A percentile compares a stretch with the other conserved stretches of the same genome.
These are phyloP conservation scores for Bruguiera gymnorhiza DNA, from an alignment of 345 rosid genomes.

Conservation along the genomic window DNA sequence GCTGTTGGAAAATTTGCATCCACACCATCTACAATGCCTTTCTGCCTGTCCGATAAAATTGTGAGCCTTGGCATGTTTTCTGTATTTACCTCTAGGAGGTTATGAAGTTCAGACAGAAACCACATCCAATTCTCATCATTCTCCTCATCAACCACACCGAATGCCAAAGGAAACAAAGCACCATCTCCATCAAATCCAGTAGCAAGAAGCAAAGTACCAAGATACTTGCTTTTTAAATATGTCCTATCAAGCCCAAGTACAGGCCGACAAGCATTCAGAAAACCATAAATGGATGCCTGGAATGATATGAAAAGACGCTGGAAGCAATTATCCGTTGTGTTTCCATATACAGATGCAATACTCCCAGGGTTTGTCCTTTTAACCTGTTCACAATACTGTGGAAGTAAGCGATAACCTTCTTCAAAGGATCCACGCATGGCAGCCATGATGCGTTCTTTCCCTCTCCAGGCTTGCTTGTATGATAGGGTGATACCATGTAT, in stretches of 20 bases:
- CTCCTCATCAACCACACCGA: slow-evolving; percentile 23
- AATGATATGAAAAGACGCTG: slow-evolving; percentile 24
- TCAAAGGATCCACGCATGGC: slow-evolving; percentile 19
- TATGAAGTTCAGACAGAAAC: slow-evolving; percentile 23
- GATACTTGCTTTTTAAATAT: slow-evolving; percentile 37
- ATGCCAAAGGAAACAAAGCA: slow-evolving; percentile 22
- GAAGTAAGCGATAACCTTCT: slow-evolving; percentile 21
- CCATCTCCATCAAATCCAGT: slow-evolving; percentile 31
- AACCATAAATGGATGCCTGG: slow-evolving; percentile 28
- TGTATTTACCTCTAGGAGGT: slow-evolving; percentile 21
- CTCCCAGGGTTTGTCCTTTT: slow-evolving; percentile 25
- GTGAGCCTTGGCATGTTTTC: slow-evolving; percentile 30
- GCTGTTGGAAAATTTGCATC: slow-evolving; percentile 22
- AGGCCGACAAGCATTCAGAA: slow-evolving; percentile 24
- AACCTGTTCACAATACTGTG: slow-evolving; percentile 22
- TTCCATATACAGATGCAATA: slow-evolving; percentile 22
- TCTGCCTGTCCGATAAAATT: slow-evolving; percentile 23
- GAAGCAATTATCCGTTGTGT: slow-evolving; percentile 14
- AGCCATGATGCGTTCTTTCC: slow-evolving; percentile 49
- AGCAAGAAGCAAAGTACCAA: slow-evolving; percentile 23
- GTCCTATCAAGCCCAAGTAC: slow-evolving; percentile 17
- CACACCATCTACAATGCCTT: slow-evolving; percentile 17
- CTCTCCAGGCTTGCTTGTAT: slow-evolving; percentile 99
- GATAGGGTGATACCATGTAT: slow-evolving; percentile 85
- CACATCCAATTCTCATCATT: slow-evolving; percentile 23